Evolutionary conservation across 768 basidiomycete species (phyloP), one percentile per base, ranked within the genome.

Genomic region (Gloeophyllum trabeum): DNA sequence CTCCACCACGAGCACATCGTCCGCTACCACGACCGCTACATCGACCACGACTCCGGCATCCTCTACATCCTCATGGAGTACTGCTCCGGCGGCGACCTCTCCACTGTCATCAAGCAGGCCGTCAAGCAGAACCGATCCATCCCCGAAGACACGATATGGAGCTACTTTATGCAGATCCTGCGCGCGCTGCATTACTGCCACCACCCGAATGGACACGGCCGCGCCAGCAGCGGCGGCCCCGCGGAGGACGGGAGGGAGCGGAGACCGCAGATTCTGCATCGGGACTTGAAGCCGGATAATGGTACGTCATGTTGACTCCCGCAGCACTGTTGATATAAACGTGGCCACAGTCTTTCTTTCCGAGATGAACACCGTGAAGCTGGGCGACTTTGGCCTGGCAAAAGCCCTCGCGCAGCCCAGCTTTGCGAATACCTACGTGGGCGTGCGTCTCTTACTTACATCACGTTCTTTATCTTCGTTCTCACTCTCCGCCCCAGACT

Each of bases 1-100:
- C 71, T 98, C 14, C 75, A 90, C 51, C 90, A 98, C 61, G 86
- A 88, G 57, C 85, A 98, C 61, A 98, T 98, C 48, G 96, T 99
- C 47, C 87, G 87, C 52, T 94, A 93, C 61, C 81, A 89, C 52
- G 91, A 96, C 69, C 75, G 91, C 47, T 70, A 85, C 55, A 88
- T 97, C 44, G 96, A 99, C 66, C 71, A 85, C 47, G 87, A 92
- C 40, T 73, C 76, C 28, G 90, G 90, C 18, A 86, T 92, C 43
- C 76, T 98, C 35, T 98, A 97, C 60, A 97, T 99, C 47, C 71
- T 98, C 50, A 99, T 98, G 96, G 96, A 99, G 65, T 98, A 90
- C 59, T 99, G 96, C 55, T 92, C 90, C 4, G 93, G 92, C 18
- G 96, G 96, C 10, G 96, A 99, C 65, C 73, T 99, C 42, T 88